Evolutionary conservation across 768 basidiomycete genomes (phyloP), one percentile per base, ranked within the genome.

Genomic region (Boletus barrowsii): DNA sequence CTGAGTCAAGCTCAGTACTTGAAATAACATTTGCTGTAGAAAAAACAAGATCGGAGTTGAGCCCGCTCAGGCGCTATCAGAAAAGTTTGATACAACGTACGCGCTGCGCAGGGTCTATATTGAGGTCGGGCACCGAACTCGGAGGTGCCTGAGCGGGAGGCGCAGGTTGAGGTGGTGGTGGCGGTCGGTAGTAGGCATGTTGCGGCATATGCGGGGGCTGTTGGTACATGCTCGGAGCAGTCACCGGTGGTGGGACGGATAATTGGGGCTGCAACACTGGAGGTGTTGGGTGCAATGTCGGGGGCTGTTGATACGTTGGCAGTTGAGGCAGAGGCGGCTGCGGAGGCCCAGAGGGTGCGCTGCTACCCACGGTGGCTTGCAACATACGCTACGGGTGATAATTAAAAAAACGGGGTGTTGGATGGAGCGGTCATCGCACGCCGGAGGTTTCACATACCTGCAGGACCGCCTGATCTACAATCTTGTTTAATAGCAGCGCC

Each of bases 401-500:
- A 11, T 40, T 45, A 26, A 49, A 50, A 50, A 65, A 55, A 54
- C 22, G 36, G 36, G 24, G 30, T 18, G 10, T 52, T 44, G 17
- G 0, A 42, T 22, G 39, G 47, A 42, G 47, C 55, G 54, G 54
- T 18, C 18, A 36, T 26, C 24, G 17, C 40, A 49, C 36, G 53
- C 58, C 64, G 56, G 8, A 18, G 26, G n/a, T 36, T 42, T 30
- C n/a, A 53, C 57, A 35, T 78, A 60, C 91, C 87, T 90, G 83
- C 3, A 99, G 77, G 45, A 97, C 84, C 5, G 83, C 81, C 3
- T 90, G 82, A 60, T 98, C 94, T 39, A 98, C 90, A 17, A 98
- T 91, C 63, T 94, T 91, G 79, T 95, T 92, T 45, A 98, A 74
- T 10, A 98, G 75, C 58, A 99, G 81, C 0, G 92, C 89, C 73